Evolutionary conservation across 164 flowering plant genomes (phyloP).

Genomic region (Sextonia rubra): DNA sequence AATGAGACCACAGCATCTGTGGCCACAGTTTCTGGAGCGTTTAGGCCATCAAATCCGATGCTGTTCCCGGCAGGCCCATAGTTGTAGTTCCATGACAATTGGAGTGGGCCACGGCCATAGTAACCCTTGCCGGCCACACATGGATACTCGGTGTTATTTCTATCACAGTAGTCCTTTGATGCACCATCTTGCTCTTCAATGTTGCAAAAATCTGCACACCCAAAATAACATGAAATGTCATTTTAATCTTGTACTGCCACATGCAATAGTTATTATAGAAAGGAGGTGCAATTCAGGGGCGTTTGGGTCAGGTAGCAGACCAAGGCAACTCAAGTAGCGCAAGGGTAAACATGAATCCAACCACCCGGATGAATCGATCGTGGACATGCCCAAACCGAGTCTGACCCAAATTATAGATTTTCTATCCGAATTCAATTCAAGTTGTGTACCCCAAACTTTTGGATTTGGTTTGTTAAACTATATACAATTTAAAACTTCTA

Average conservation of each 20-base stretch:
- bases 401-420: too few relatives aligned
- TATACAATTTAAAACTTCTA: too few relatives aligned
- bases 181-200: slow-evolving; percentile 35
- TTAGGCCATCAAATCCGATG: slow-evolving; percentile 34
- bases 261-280: too few relatives aligned
- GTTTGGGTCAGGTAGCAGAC: too few relatives aligned
- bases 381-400: too few relatives aligned
- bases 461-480: too few relatives aligned
- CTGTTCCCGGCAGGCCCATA: slow-evolving; percentile 33
- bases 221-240: background rate
- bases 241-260: background rate
- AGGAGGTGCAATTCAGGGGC: too few relatives aligned
- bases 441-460: too few relatives aligned
- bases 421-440: too few relatives aligned
- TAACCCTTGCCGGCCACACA: slow-evolving; percentile 26
- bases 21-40: slow-evolving; percentile 32
- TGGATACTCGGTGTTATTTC: slow-evolving; percentile 21
- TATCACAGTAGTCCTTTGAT: slow-evolving; percentile 26
- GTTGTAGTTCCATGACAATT: slow-evolving; percentile 38
- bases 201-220: slow-evolving; percentile 32
- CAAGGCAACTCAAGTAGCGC: too few relatives aligned
- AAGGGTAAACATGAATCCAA: too few relatives aligned
- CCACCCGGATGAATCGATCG: too few relatives aligned
- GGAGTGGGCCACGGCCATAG: slow-evolving; percentile 36
- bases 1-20: slow-evolving; percentile 22